Percentiles rank a stretch among this genome's conserved stretches.
Evolutionary conservation across 164 flowering plant species (phyloP).

Genomic region (Nymphaea colorata): DNA sequence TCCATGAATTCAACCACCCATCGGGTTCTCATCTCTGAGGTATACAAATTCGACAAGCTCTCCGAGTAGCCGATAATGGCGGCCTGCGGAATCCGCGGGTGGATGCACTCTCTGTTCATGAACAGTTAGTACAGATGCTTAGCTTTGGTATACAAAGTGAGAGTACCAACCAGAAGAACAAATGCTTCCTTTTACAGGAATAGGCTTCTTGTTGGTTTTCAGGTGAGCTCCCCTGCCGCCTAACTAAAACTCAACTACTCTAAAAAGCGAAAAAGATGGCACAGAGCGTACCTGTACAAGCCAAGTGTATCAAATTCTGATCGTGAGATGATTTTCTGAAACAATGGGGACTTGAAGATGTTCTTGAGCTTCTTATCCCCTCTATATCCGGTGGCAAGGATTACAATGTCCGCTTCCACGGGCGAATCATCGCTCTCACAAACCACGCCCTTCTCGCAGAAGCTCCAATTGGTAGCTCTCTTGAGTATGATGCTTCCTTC

Average conservation of each 20-base stretch:
- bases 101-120: background rate
- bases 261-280: background rate
- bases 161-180: background rate
- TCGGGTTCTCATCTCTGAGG: constrained; percentile 46
- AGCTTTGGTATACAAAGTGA: background rate
- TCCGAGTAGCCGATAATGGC: constrained; percentile 50
- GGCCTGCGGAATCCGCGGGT: constrained; percentile 1
- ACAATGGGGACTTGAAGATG: constrained; percentile 31
- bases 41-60: constrained; percentile 37
- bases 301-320: constrained; percentile 23
- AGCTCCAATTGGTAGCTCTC: constrained; percentile 28
- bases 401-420: constrained; percentile 39
- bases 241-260: background rate
- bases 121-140: background rate
- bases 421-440: constrained; percentile 22
- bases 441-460: constrained; percentile 37
- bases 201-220: background rate
- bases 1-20: constrained; percentile 33
- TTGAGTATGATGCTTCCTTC: constrained; percentile 48
- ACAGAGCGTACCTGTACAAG: constrained; percentile 34
- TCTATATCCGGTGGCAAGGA: constrained; percentile 51
- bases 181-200: background rate
- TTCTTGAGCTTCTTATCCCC: constrained; percentile 42
- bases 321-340: constrained; percentile 20
- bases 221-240: background rate